These are phyloP conservation scores for Leptographium flavum DNA, from an alignment of 2,329 filamentous ascomycete genomes.

Conservation along the genomic window DNA sequence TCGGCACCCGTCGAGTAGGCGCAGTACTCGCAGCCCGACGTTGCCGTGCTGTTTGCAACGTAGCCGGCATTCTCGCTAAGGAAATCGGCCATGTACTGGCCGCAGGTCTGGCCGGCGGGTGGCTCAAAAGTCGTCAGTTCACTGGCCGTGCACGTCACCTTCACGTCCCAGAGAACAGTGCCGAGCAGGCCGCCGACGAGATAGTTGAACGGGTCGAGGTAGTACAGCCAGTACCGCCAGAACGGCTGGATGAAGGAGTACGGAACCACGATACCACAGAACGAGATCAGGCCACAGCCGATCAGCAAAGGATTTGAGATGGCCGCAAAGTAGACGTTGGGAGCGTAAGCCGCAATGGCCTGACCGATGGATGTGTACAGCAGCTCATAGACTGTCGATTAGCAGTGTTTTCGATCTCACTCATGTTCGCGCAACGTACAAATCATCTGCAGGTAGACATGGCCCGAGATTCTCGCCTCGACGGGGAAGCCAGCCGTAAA, in stretches of 20 bases:
- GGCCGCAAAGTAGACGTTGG: conserved; percentile 44
- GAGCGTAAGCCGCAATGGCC: conserved; percentile 47
- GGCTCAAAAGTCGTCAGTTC: conserved; percentile 41
- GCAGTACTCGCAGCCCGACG: conserved; percentile 43
- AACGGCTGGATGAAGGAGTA: conserved; percentile 47
- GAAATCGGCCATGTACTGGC: conserved; percentile 40
- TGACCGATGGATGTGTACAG: conserved; percentile 48
- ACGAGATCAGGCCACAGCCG: conserved; percentile 43
- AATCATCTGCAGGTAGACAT: conserved; percentile 23
- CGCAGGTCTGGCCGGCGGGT: conserved; percentile 36
- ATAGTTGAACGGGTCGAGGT: conserved; percentile 47
- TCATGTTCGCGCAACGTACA: conserved; percentile 15
- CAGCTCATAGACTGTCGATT: conserved; percentile 34
- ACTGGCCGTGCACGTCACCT: conserved; percentile 28
- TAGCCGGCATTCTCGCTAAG: conserved; percentile 29
- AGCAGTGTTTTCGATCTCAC: neutral
- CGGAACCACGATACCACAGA: conserved; percentile 63
- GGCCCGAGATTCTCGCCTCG: conserved; percentile 33
- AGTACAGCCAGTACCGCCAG: conserved; percentile 56
- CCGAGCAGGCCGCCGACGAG: conserved; percentile 40
- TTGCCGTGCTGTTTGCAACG: conserved; percentile 44
- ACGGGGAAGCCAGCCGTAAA: conserved; percentile 27
- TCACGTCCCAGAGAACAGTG: conserved; percentile 32
- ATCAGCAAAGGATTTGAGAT: conserved; percentile 43
- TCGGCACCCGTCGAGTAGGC: conserved; percentile 42